These are phyloP conservation scores for Beta vulgaris DNA, from an alignment of 148 eudicot genomes.

Conservation along the genomic window DNA sequence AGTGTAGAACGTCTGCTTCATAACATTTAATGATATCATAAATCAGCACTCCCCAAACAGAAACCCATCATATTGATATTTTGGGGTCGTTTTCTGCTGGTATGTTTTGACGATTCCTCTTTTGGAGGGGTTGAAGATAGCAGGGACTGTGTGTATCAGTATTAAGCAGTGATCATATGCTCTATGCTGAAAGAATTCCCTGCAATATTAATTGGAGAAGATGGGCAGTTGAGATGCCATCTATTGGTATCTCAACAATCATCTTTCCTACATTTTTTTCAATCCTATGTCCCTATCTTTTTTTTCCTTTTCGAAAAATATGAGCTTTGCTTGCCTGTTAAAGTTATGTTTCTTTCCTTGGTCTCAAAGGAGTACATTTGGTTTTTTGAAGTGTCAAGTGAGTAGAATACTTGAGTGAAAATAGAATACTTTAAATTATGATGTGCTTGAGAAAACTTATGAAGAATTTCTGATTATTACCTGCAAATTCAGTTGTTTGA, in stretches of 20 bases:
- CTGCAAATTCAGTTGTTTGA: background rate
- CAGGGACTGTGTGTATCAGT: conserved; percentile 48
- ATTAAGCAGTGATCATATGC: conserved; percentile 22
- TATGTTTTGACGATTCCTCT: background rate
- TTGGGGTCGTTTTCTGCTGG: background rate
- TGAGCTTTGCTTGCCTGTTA: background rate
- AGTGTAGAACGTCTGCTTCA: no score
- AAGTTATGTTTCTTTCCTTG: background rate
- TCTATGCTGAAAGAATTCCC: conserved; percentile 37
- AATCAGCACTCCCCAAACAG: background rate
- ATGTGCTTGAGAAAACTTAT: background rate
- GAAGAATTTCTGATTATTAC: background rate
- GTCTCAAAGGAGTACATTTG: background rate
- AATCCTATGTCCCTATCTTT: background rate
- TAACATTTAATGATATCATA: no score
- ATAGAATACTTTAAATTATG: background rate
- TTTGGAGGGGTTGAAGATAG: background rate
- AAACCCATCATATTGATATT: background rate
- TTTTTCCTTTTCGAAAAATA: background rate
- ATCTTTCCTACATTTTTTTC: conserved; percentile 34
- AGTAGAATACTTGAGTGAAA: no score
- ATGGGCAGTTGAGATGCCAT: conserved; percentile 36
- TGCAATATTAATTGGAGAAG: conserved; percentile 27
- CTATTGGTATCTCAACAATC: conserved; percentile 33
- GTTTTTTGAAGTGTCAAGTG: background rate